Evolutionary conservation across 2,329 filamentous ascomycete genomes (phyloP).

Genomic region (Lasiodiplodia sp.): DNA sequence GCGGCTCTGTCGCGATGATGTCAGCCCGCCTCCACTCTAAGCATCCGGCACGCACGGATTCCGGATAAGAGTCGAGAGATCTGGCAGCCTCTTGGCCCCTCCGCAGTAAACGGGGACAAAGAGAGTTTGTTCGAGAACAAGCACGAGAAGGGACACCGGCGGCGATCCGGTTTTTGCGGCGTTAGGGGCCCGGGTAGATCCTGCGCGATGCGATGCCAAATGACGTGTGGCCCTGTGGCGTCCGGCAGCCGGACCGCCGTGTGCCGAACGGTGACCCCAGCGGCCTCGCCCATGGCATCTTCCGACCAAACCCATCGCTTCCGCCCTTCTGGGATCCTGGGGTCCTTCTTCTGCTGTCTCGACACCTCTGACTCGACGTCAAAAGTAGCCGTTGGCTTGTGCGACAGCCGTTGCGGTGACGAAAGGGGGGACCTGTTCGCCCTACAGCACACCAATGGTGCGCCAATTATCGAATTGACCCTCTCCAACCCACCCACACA

Average conservation of each 20-base stretch:
- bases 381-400: not conserved
- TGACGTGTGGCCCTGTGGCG: slow-evolving; percentile 16
- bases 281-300: slow-evolving; percentile 3
- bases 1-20: slow-evolving; percentile 10
- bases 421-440: slow-evolving; percentile 3
- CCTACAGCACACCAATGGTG: not conserved
- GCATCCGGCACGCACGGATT: not conserved
- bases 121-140: not conserved
- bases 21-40: not conserved
- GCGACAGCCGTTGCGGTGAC: slow-evolving; percentile 6
- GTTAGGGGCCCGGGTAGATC: slow-evolving; percentile 18
- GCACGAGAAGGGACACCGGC: not conserved
- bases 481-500: no score
- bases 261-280: slow-evolving; percentile 12
- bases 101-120: not conserved
- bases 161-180: slow-evolving; percentile 16
- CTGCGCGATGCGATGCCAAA: not conserved
- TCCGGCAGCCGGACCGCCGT: slow-evolving; percentile 22
- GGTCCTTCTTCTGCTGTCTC: not conserved
- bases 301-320: not conserved
- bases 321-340: slow-evolving; percentile 11
- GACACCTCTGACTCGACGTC: not conserved
- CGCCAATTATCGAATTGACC: not conserved
- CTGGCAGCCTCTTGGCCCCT: not conserved
- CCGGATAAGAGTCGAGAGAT: not conserved